phyloP scores from a whole-genome alignment of 345 rosid species.

The Hibiscus tridactylites region DNA sequence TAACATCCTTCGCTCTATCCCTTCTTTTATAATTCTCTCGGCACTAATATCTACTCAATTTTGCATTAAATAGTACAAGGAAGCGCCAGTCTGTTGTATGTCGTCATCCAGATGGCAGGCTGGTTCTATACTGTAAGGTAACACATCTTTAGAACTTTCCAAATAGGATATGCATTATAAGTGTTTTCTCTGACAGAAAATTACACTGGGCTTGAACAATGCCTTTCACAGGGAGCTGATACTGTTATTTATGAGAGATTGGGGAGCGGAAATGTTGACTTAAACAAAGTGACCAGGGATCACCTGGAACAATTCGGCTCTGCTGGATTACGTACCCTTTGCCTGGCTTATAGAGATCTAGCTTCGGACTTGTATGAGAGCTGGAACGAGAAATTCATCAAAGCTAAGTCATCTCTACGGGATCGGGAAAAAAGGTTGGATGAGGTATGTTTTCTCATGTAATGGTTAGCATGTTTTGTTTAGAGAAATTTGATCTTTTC shows the following conservation, averaged over 20 bases:
- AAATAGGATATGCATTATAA: conserved; percentile 1
- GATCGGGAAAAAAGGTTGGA: conserved; percentile 98
- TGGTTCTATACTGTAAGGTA: conserved; percentile 97
- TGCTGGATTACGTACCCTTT: conserved; percentile 96
- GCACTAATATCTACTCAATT: conserved; percentile 9
- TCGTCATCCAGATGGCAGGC: conserved; percentile 91
- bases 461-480: neutral
- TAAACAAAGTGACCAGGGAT: conserved; percentile 71
- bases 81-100: conserved; percentile 99
- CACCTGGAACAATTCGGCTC: conserved; percentile 94
- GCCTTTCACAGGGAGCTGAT: conserved; percentile 87
- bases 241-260: conserved; percentile 87
- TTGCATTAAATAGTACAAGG: conserved; percentile 64
- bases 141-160: conserved; percentile 12
- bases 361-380: conserved; percentile 66
- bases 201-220: conserved; percentile 28
- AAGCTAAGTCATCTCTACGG: conserved; percentile 87
- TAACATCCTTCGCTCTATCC: neutral
- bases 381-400: conserved; percentile 96
- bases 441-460: conserved; percentile 23
- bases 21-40: conserved; percentile 2
- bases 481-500: conserved; percentile 1
- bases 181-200: conserved; percentile 9
- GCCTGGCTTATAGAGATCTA: conserved; percentile 83
- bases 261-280: conserved; percentile 53